These are phyloP conservation scores for Lyophyllum decastes DNA, from an alignment of 768 basidiomycete species.

Conservation along the genomic window DNA sequence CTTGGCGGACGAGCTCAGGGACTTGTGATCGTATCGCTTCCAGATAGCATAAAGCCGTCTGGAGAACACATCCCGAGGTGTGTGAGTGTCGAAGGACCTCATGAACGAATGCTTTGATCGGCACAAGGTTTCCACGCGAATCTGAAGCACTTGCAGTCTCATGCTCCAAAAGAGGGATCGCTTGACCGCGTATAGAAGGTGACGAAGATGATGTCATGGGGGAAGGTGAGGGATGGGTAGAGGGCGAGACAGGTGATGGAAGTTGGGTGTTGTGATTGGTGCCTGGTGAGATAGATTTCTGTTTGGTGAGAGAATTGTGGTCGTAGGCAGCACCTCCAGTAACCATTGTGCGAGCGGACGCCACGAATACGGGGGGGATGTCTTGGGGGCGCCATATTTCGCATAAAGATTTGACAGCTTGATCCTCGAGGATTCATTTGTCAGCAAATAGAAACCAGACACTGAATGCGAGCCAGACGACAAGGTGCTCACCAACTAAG, in stretches of 20 bases:
- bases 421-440: constrained; percentile 47
- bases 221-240: constrained; percentile 33
- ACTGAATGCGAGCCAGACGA: background rate
- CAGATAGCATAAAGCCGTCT: constrained; percentile 86
- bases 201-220: constrained; percentile 23
- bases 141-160: constrained; percentile 16
- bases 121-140: constrained; percentile 44
- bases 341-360: constrained; percentile 32
- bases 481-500: constrained; percentile 63
- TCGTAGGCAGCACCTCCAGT: constrained; percentile 19
- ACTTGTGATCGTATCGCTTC: constrained; percentile 78
- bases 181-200: constrained; percentile 15
- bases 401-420: constrained; percentile 74
- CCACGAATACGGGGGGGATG: constrained; percentile 58
- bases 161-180: constrained; percentile 19
- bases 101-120: constrained; percentile 80
- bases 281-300: constrained; percentile 10
- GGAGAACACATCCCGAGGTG: constrained; percentile 80
- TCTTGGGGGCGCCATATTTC: constrained; percentile 83
- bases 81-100: constrained; percentile 87
- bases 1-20: constrained; percentile 58
- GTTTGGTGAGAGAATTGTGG: constrained; percentile 4
- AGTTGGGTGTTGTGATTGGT: constrained; percentile 40
- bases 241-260: constrained; percentile 56
- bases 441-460: constrained; percentile 13